A percentile compares a stretch with the other conserved stretches of the same genome.
These are phyloP conservation scores for Gloeostereum incarnatum DNA, from an alignment of 768 basidiomycete genomes.

Conservation along the genomic window DNA sequence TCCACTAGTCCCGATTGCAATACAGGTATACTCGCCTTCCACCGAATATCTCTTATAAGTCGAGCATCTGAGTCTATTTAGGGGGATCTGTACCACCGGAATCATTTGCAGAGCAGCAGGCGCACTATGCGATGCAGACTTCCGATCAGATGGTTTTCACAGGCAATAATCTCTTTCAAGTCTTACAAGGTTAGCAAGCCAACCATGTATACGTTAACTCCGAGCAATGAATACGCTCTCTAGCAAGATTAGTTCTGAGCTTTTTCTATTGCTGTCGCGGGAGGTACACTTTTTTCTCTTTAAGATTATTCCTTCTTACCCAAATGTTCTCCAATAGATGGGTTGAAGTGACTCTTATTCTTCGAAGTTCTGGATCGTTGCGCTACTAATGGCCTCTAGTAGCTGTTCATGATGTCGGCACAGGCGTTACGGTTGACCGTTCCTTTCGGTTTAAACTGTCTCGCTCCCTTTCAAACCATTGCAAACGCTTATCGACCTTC, in stretches of 20 bases:
- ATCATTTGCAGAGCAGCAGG: constrained; percentile 61
- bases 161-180: constrained; percentile 48
- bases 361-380: background rate
- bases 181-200: constrained; percentile 45
- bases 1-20: too few relatives aligned
- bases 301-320: constrained; percentile 5
- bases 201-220: constrained; percentile 1
- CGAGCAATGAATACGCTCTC: background rate
- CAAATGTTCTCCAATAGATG: constrained; percentile 34
- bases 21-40: constrained; percentile 40
- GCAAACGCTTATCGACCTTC: constrained; percentile 45
- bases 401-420: constrained; percentile 2
- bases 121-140: constrained; percentile 40
- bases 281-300: constrained; percentile 22
- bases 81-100: constrained; percentile 39
- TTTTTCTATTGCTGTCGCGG: constrained; percentile 76
- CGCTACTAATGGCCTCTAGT: too few relatives aligned
- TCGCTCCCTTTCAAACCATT: constrained; percentile 57
- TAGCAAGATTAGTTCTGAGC: constrained; percentile 54
- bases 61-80: too few relatives aligned
- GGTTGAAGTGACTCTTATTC: constrained; percentile 45
- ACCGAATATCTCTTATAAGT: constrained; percentile 37
- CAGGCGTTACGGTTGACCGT: background rate
- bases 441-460: constrained; percentile 52
- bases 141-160: constrained; percentile 36